These are phyloP conservation scores for Leishmania braziliensis DNA, from an alignment of 208 protist species.

Conservation along the genomic window DNA sequence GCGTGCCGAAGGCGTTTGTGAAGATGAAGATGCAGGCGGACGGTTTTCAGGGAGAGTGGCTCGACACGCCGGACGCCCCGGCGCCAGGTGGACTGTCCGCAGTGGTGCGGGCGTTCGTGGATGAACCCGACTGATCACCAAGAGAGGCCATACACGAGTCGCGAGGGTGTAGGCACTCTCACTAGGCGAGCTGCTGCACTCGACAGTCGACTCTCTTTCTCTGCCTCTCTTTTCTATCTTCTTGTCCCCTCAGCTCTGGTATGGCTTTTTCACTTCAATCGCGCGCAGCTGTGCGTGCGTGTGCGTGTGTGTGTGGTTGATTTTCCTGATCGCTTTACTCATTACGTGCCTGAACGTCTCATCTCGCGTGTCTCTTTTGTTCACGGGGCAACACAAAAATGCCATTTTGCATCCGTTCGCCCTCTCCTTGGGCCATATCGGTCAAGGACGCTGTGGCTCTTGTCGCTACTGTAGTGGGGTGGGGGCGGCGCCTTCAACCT, in stretches of 20 bases:
- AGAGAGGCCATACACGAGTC: neutral
- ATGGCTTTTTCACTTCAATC: neutral
- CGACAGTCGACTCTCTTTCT: neutral
- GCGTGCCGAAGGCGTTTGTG: conserved; percentile 45
- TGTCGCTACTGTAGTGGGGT: neutral
- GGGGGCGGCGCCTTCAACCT: neutral
- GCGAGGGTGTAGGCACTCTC: neutral
- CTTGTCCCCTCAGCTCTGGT: neutral
- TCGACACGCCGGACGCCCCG: conserved; percentile 60
- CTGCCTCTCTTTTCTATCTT: neutral
- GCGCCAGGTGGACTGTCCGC: conserved; percentile 40
- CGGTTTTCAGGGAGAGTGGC: conserved; percentile 57
- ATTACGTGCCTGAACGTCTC: neutral
- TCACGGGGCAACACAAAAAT: neutral
- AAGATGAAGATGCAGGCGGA: conserved; percentile 66
- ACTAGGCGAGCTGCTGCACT: neutral
- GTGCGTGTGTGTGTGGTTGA: no score
- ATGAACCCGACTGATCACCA: conserved; percentile 49
- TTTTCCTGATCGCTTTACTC: neutral
- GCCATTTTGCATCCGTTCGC: neutral
- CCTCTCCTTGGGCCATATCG: neutral
- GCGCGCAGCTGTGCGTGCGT: neutral
- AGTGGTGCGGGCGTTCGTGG: conserved; percentile 27
- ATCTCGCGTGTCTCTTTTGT: neutral
- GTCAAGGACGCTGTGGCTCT: neutral